A percentile compares a stretch with the other conserved stretches of the same genome.
phyloP scores from a whole-genome alignment of 495 filamentous ascomycete species.

The Lasiosphaeris hirsuta region DNA sequence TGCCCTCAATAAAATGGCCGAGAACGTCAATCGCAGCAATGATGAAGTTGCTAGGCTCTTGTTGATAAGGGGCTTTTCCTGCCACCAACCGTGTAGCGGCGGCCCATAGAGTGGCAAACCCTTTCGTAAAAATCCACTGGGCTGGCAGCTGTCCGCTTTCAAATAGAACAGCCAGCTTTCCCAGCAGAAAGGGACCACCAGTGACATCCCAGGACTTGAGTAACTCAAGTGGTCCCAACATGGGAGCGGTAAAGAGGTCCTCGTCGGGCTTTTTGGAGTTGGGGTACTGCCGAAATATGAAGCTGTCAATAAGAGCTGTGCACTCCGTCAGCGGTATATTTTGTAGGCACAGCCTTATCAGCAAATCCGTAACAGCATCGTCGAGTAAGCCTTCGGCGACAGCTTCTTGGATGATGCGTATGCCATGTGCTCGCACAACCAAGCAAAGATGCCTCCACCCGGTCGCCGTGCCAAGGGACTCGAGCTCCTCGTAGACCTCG shows the following conservation, averaged over 20 bases:
- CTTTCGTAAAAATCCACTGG: conserved; percentile 43
- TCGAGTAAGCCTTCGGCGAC: conserved; percentile 46
- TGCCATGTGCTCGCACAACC: conserved; percentile 65
- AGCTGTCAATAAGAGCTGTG: conserved; percentile 34
- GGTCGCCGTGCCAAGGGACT: conserved; percentile 52
- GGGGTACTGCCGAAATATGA: conserved; percentile 34
- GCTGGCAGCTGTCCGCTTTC: conserved; percentile 31
- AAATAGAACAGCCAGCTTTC: conserved; percentile 36
- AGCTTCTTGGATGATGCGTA: conserved; percentile 54
- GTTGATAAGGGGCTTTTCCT: conserved; percentile 23
- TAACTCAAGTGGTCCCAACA: conserved; percentile 29
- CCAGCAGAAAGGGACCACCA: conserved; percentile 28
- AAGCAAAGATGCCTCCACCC: conserved; percentile 66
- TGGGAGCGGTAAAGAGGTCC: conserved; percentile 23
- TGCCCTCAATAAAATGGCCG: conserved; percentile 20
- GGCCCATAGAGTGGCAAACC: conserved; percentile 39
- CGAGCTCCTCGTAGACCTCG: conserved; percentile 64
- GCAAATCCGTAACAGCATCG: conserved; percentile 33
- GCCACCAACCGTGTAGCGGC: conserved; percentile 30
- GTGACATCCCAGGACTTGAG: conserved; percentile 25
- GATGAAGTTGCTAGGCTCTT: conserved; percentile 38
- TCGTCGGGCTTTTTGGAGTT: conserved; percentile 31
- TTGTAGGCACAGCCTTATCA: conserved; percentile 43
- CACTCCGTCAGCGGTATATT: conserved; percentile 39
- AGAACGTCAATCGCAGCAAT: conserved; percentile 32